A percentile compares a stretch with the other conserved stretches of the same genome.
Conservation (phyloP, 371 early-diverging fungal species). For the Mortierella polycephala region DNA sequence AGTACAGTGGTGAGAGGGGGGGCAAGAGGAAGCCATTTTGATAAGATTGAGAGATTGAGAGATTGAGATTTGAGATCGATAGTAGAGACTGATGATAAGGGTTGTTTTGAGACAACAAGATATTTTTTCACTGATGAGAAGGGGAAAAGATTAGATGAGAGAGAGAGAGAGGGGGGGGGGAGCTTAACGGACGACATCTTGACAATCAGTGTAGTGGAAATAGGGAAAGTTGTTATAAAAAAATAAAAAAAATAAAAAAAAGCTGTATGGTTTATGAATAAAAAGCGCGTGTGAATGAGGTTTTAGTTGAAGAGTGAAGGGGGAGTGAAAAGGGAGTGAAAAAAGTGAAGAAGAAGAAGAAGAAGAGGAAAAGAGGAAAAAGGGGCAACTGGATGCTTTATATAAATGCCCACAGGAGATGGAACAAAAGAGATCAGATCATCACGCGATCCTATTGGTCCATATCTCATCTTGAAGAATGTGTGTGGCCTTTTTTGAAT, state of each 20-base stretch:
- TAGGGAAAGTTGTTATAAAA: slow-evolving; percentile 10
- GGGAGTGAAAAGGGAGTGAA: slow-evolving; percentile 13
- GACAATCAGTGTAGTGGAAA: slow-evolving; percentile 23
- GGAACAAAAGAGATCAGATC: slow-evolving; percentile 10
- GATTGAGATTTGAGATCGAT: slow-evolving; percentile 7
- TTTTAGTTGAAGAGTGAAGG: not conserved
- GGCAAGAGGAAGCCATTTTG: slow-evolving; percentile 54
- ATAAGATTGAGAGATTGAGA: slow-evolving; percentile 18
- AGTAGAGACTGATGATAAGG: slow-evolving; percentile 15
- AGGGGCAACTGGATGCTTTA: not conserved
- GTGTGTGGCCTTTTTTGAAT: too few relatives aligned
- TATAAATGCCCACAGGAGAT: not conserved
- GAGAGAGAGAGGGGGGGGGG: slow-evolving; percentile 16
- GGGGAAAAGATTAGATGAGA: slow-evolving; percentile 20
- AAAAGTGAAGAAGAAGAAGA: slow-evolving; percentile 22
- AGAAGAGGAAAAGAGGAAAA: slow-evolving; percentile 8
- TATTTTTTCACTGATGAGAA: slow-evolving; percentile 13
- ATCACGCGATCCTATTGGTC: slow-evolving; percentile 2
- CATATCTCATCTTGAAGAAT: too few relatives aligned
- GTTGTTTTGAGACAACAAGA: slow-evolving; percentile 4
- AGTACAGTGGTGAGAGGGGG: slow-evolving; percentile 42
- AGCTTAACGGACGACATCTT: slow-evolving; percentile 55
- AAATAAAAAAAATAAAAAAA: slow-evolving; percentile 19
- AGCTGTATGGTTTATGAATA: not conserved
- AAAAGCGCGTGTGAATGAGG: not conserved